A percentile compares a stretch with the other conserved stretches of the same genome.
These are phyloP conservation scores for Auricularia sp. DNA, from an alignment of 768 basidiomycete genomes.

Conservation along the genomic window DNA sequence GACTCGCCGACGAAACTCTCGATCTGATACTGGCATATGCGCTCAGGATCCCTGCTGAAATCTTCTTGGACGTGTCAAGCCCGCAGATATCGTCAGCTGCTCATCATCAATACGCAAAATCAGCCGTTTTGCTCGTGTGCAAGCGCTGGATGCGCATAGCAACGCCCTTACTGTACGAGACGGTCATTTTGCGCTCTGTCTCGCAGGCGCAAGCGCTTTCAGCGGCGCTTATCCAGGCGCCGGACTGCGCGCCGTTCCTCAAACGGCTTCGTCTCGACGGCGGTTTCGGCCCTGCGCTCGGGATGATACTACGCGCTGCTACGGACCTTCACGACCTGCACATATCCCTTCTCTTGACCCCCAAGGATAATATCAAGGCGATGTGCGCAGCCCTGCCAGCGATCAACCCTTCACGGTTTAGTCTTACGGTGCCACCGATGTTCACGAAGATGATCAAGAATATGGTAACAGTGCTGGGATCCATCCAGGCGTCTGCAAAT, in stretches of 20 bases:
- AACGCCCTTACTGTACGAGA: not conserved
- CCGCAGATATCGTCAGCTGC: not conserved
- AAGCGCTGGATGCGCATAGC: not conserved
- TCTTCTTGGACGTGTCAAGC: not conserved
- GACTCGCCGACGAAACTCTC: not conserved
- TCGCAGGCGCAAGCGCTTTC: not conserved
- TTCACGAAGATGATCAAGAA: no score
- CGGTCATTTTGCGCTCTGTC: not conserved
- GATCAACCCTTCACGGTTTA: no score
- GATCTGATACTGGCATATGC: not conserved
- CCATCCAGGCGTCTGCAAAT: no score
- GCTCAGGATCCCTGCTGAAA: not conserved
- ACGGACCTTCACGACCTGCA: no score
- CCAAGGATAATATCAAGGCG: no score
- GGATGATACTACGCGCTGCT: not conserved
- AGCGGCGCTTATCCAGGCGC: not conserved
- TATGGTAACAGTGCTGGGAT: no score
- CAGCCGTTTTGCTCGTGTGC: not conserved
- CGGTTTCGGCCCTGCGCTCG: not conserved
- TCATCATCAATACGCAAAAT: not conserved
- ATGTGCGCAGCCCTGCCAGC: no score
- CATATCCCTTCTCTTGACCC: no score
- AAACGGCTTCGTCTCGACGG: not conserved
- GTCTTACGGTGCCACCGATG: no score
- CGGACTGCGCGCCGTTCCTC: not conserved